Evolutionary conservation across 495 filamentous ascomycete genomes (phyloP).

Genomic region (Penicillium odoratum): DNA sequence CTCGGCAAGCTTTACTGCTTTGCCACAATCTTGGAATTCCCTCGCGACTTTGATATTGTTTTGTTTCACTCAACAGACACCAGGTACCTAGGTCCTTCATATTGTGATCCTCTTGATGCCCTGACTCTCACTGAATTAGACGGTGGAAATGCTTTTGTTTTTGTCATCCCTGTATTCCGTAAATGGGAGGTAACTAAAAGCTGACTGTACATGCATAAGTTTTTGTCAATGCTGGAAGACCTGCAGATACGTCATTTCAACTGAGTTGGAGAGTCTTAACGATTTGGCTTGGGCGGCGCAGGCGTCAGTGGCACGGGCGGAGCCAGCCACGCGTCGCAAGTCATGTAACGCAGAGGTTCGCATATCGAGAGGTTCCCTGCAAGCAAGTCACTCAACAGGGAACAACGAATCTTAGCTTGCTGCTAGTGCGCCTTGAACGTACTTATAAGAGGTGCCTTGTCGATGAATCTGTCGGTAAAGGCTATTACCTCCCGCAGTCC

Average conservation of each 20-base stretch:
- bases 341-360: too few relatives aligned
- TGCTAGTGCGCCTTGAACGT: too few relatives aligned
- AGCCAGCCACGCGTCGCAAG: slow-evolving; percentile 9
- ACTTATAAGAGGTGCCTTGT: background rate
- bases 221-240: background rate
- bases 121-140: background rate
- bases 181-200: background rate
- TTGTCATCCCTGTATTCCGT: background rate
- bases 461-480: background rate
- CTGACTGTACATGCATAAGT: background rate
- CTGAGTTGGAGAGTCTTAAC: background rate
- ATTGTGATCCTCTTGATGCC: background rate
- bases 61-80: background rate
- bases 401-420: background rate
- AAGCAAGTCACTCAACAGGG: background rate
- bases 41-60: background rate
- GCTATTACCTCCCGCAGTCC: background rate
- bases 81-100: background rate
- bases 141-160: background rate
- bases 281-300: background rate
- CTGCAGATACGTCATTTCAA: background rate
- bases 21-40: background rate
- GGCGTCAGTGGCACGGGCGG: background rate
- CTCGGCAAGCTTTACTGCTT: background rate
- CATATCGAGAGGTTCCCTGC: background rate